Base-by-base conservation (phyloP, 2,329 filamentous ascomycete species). In the Penicillium corylophilum region DNA sequence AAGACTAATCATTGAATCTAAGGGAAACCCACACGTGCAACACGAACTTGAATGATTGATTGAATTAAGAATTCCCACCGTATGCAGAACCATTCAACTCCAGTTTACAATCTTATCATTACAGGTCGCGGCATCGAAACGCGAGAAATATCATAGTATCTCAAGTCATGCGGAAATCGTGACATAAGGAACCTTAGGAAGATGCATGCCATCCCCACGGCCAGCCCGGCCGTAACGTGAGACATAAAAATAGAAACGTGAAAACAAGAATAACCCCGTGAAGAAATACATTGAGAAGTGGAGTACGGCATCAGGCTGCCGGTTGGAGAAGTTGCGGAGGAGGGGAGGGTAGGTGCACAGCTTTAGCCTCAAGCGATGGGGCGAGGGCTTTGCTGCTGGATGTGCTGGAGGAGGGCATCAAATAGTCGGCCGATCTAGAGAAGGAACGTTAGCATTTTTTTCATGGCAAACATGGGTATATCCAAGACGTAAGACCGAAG, bases 331-430 rank as follows among this genome's bases (percentile, higher is more conserved):
- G 35, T 47, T 48, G 44, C 39, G 36, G 28, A 43, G 54, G 48
- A 44, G 49, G 47, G 41, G 48, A 48, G 47, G 43, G 41, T 52
- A 49, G 44, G 48, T 16, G 42, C 44, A 56, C 46, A 54, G 56
- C 56, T 57, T 41, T 66, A 71, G 38, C 56, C 56, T 41, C 66
- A 71, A 31, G 69, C 53, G 42, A 71, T 55, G 26, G 68, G 66
- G 48, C 73, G 67, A 43, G 78, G 78, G 67, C 77, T 80, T 61
- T 75, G 73, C 53, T 75, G 73, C 54, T 76, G 73, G 48, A 76
- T 75, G 50, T 76, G 73, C 54, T 74, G 72, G 48, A 75, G 68
- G 52, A 76, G 70, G 41, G 73, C 72, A 61, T 75, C 72, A 45
- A 75, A 75, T 12, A 76, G 71, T 56, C 73, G 72, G 51, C 71